Conservation (phyloP, 1,284 basidiomycete genomes). For the Malassezia globosa region DNA sequence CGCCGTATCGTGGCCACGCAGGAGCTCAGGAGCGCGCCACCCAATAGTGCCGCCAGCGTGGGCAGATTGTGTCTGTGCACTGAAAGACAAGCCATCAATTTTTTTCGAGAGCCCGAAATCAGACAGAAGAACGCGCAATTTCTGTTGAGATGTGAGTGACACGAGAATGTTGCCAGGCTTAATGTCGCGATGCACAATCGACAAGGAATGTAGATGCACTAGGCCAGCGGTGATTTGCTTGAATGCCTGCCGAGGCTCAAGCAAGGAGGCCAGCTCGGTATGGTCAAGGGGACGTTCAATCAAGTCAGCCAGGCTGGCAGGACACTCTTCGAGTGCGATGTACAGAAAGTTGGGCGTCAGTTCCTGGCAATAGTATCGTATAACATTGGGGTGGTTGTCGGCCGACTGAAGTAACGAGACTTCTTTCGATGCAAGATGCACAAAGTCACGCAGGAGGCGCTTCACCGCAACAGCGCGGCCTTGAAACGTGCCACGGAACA, state of each 20-base stretch:
- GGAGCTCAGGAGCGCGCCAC: slow-evolving; percentile 45
- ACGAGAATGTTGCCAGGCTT: slow-evolving; percentile 97
- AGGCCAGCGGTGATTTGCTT: slow-evolving; percentile 77
- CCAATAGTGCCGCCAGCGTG: slow-evolving; percentile 43
- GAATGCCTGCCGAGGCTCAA: slow-evolving; percentile 70
- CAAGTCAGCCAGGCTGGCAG: slow-evolving; percentile 82
- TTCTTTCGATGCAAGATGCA: slow-evolving; percentile 84
- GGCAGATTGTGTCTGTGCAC: slow-evolving; percentile 42
- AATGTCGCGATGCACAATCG: slow-evolving; percentile 94
- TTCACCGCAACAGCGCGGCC: slow-evolving; percentile 94
- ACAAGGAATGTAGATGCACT: slow-evolving; percentile 80
- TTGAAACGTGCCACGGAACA: slow-evolving; percentile 84
- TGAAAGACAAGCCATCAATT: slow-evolving; percentile 40
- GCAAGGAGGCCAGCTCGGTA: slow-evolving; percentile 26
- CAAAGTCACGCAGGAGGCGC: slow-evolving; percentile 85
- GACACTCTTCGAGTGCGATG: slow-evolving; percentile 92
- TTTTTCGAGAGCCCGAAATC: slow-evolving; percentile 46
- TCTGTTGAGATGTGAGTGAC: slow-evolving; percentile 24
- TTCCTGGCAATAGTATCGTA: slow-evolving; percentile 93
- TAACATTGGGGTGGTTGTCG: slow-evolving; percentile 96
- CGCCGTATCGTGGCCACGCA: slow-evolving; percentile 25
- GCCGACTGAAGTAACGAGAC: slow-evolving; percentile 77
- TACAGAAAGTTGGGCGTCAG: slow-evolving; percentile 66
- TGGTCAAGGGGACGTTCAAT: slow-evolving; percentile 55
- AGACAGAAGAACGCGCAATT: slow-evolving; percentile 43